Evolutionary conservation across 164 flowering plant species (phyloP).

Genomic region (Macadamia integrifolia): DNA sequence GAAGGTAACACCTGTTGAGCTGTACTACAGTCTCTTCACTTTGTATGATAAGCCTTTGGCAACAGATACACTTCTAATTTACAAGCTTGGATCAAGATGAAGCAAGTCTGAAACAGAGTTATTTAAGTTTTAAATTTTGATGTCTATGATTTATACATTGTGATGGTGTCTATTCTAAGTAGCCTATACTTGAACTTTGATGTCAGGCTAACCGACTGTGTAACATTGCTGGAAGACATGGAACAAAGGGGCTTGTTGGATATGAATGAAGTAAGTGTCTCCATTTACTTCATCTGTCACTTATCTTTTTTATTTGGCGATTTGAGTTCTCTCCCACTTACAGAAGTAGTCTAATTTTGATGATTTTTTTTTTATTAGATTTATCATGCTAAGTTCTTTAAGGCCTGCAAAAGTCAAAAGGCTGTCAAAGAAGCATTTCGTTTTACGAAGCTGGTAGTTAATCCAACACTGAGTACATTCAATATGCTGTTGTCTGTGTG

Average conservation of each 20-base stretch:
- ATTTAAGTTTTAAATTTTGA: not conserved
- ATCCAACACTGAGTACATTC: slow-evolving; percentile 86
- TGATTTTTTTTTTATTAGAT: slow-evolving; percentile 39
- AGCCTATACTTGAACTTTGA: slow-evolving; percentile 10
- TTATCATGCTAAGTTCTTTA: slow-evolving; percentile 68
- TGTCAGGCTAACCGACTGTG: slow-evolving; percentile 61
- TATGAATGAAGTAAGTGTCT: slow-evolving; percentile 63
- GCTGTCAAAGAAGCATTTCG: slow-evolving; percentile 81
- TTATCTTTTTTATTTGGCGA: not conserved
- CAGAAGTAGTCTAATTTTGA: slow-evolving; percentile 7
- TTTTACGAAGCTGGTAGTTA: slow-evolving; percentile 56
- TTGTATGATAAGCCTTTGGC: too few species aligned
- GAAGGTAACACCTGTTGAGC: slow-evolving; percentile 43
- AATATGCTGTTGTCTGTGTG: slow-evolving; percentile 97
- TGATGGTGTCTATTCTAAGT: not conserved
- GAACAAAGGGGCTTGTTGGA: slow-evolving; percentile 59
- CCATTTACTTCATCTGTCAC: slow-evolving; percentile 1
- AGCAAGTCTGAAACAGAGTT: too few species aligned
- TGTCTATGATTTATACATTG: not conserved
- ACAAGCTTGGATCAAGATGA: slow-evolving; percentile 1
- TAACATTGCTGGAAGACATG: slow-evolving; percentile 71
- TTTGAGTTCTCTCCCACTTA: not conserved
- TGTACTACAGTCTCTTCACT: too few species aligned
- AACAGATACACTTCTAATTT: not conserved
- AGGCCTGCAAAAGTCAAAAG: slow-evolving; percentile 58